Base-by-base conservation (phyloP, 2,329 filamentous ascomycete species). In the Fusarium coicis region DNA sequence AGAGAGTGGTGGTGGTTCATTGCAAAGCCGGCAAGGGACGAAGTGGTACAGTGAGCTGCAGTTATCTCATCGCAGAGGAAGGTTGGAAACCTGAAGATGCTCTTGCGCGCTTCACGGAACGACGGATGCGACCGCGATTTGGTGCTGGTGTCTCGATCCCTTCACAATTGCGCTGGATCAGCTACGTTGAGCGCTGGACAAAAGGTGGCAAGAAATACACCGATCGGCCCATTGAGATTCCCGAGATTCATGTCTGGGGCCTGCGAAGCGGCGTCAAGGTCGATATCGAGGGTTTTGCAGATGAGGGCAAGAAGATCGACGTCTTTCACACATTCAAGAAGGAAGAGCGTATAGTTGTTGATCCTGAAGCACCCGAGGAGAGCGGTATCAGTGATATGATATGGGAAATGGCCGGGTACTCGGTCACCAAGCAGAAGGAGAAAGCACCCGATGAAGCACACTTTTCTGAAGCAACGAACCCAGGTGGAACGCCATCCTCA, bases 1-100 rank as follows among this genome's bases (percentile, higher is more conserved):
- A 82, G 42, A 87, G 94, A 39, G 94, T 98, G 0, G 92, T 92
- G 0, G 95, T 98, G 11, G 94, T 98, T 12, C 96, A 99, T 82
- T 98, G 96, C 85, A 98, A 98, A 81, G 96, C 96, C 2, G 96
- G 96, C 6, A 99, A 99, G 82, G 96, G 96, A 4, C 88, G 96
- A 56, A 97, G 94, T 73, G 96, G 96, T 8, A 97, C 94, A 0
- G 90, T 94, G 76, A 92, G 92, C 36, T 97, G 94, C 82, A 93
- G 93, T 76, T 98, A 97, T 80, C 85, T 99, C 65, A 96, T 99
- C 76, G 91, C 93, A 12, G 93, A 98, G 80, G 93, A 96, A 78
- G 88, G 87, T 1, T 90, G 88, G 88, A 84, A 81, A 28, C 80
- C 85, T 0, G 84, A 88, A 67, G 82, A 89, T 58, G 88, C 89